Base-by-base conservation (phyloP, 2,329 filamentous ascomycete species). In the Corinectria fuckeliana region DNA sequence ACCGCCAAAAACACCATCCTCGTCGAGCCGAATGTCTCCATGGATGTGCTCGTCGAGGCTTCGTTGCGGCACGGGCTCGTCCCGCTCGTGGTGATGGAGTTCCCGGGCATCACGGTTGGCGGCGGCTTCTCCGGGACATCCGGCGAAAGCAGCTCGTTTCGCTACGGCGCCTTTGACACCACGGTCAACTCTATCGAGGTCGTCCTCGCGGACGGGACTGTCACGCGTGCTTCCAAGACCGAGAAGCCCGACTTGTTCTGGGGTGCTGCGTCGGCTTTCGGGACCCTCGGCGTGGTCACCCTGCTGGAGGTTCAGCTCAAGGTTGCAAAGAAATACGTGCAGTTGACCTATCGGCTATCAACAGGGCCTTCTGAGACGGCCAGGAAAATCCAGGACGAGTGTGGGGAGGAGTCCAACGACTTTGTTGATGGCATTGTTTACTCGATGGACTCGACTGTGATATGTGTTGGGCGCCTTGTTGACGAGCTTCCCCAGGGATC, bases 391-490 rank as follows among this genome's bases (percentile, higher is more conserved):
- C 75, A 81, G 53, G 72, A 79, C 2, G 79, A 78, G 58, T 75
- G 77, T 0, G 72, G 62, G 0, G 74, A 76, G n/a, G 54, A 70
- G 0, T 68, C 72, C 0, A 77, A 81, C 26, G 88, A 92, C 60
- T 93, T 88, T 64, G 79, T 93, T 2, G 90, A 92, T 59, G 89
- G 82, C 1, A 89, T 92, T 41, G 77, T 87, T n/a, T 91, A 85
- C 70, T 81, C 85, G 0, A 75, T 76, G 13, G 76, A 78, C 16
- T 78, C 77, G 5, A 84, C 85, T 0, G 80, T 90, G 1, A 75
- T 91, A 41, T 88, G 89, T 71, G 79, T 81, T 0, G 90, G 90
- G 0, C 78, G 77, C 9, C 75, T 90, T 14, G 81, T 81, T 1
- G 78, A 89, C 50, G 70, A 76, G 0, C 60, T 80, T 0, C 80